Evolutionary conservation across 805 yeast species (phyloP), one percentile per base, ranked within the genome.

Genomic region (Priceomyces melissophilus): DNA sequence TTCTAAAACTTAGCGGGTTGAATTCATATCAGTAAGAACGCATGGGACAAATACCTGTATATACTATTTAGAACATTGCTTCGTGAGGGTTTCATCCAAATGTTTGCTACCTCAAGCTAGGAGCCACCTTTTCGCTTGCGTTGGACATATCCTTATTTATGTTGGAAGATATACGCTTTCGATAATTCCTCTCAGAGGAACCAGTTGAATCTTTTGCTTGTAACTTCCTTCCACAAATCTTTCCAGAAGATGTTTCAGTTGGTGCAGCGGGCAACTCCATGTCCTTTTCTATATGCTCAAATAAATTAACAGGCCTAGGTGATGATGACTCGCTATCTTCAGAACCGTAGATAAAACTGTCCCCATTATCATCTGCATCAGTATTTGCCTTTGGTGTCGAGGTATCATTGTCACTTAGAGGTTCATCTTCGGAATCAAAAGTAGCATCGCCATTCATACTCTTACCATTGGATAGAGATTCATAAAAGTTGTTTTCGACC

Each of bases 341-440:
- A 14, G 27, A 6, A 29, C n/a, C 16, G 16, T 34, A 17, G 3
- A 34, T n/a, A 20, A 20, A 20, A 8, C 25, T 20, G 8, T 20
- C 25, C 25, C 25, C 25, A 20, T 20, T 20, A 13, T 35, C 49
- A 10, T 42, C 40, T 7, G 39, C 50, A 10, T 46, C 55, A 14
- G 49, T 55, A n/a, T 52, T 55, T 15, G 45, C 42, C 9, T 59
- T 46, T 2, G 68, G 69, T 4, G 67, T 61, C 1, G 66, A 60
- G 1, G 53, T 60, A 35, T 53, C 46, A 37, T 51, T 53, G 14
- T 40, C 33, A 26, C 38, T 45, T 13, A 52, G 34, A 3, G 42
- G 30, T n/a, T 52, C 61, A 3, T 54, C 60, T 25, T 53, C 60
- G 3, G 52, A 49, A 29, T 46, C 50, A 29, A 41, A 39, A 35